Evolutionary conservation across 345 rosid species (phyloP).

Genomic region (Eucalyptus decipiens): DNA sequence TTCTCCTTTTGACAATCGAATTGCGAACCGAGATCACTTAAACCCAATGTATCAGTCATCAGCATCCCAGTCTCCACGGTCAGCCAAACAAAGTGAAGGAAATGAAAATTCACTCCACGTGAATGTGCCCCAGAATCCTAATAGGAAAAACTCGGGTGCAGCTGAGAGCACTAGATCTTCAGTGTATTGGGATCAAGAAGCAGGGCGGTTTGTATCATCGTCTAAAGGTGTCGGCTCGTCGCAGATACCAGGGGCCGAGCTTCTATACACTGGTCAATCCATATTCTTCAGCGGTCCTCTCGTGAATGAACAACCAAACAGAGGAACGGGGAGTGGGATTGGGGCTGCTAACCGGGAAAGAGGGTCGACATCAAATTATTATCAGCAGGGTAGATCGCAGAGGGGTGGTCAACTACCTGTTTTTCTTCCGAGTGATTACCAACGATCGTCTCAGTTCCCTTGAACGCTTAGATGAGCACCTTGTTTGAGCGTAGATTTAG

Average conservation of each 20-base stretch:
- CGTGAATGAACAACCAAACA: constrained; percentile 24
- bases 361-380: constrained; percentile 27
- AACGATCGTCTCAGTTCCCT: constrained; percentile 32
- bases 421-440: constrained; percentile 72
- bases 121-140: constrained; percentile 11
- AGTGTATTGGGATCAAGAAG: constrained; percentile 86
- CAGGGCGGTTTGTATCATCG: constrained; percentile 68
- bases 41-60: constrained; percentile 68
- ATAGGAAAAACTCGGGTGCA: constrained; percentile 16
- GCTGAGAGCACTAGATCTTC: constrained; percentile 32
- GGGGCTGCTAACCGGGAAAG: constrained; percentile 13
- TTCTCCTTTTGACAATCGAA: constrained; percentile 31
- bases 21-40: constrained; percentile 46
- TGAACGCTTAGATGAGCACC: not conserved
- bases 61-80: constrained; percentile 44
- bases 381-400: constrained; percentile 53
- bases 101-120: constrained; percentile 1
- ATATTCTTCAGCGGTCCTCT: constrained; percentile 65
- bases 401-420: constrained; percentile 84
- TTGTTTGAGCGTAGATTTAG: not conserved
- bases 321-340: constrained; percentile 21
- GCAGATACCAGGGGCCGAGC: constrained; percentile 39
- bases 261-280: constrained; percentile 40
- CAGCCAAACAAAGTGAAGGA: constrained; percentile 20
- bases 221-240: constrained; percentile 13